phyloP scores from a whole-genome alignment of 306 rosid genomes.

The Cercis canadensis region DNA sequence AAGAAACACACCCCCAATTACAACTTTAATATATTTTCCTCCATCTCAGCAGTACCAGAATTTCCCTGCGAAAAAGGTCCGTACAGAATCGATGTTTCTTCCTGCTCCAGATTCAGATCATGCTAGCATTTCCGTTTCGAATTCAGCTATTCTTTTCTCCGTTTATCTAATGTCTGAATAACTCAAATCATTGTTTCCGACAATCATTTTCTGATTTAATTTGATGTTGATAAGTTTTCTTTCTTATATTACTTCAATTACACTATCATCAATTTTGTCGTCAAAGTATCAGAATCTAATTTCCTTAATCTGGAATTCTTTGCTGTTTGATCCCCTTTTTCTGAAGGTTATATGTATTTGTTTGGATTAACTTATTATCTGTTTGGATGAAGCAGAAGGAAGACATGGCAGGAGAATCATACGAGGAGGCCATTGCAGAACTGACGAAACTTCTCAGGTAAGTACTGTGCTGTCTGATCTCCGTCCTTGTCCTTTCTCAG shows the following conservation, averaged over 20 bases:
- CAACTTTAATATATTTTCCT: not conserved
- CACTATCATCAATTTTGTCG: too few relatives aligned
- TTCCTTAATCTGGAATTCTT: not conserved
- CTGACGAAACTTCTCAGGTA: slow-evolving; percentile 80
- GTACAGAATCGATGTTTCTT: slow-evolving; percentile 10
- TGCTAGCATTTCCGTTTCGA: not conserved
- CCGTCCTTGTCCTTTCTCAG: not conserved
- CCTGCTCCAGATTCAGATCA: slow-evolving; percentile 29
- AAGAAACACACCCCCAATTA: too few relatives aligned
- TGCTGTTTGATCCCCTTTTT: not conserved
- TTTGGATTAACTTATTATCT: slow-evolving; percentile 6
- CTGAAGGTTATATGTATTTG: not conserved
- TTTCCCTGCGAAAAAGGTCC: slow-evolving; percentile 32
- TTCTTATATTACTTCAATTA: too few relatives aligned
- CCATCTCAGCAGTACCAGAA: not conserved
- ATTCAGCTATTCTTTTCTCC: not conserved
- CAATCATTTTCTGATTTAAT: too few relatives aligned
- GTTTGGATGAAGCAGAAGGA: slow-evolving; percentile 50
- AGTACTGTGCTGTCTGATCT: not conserved
- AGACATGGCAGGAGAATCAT: slow-evolving; percentile 76
- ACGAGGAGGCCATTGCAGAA: slow-evolving; percentile 76
- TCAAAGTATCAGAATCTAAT: too few relatives aligned
- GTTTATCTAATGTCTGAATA: not conserved
- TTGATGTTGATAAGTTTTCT: too few relatives aligned
- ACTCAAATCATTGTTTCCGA: not conserved